Percentiles rank a stretch among this genome's conserved stretches.
Evolutionary conservation across 164 flowering plant genomes (phyloP).

Genomic region (Vitis rotundifolia): DNA sequence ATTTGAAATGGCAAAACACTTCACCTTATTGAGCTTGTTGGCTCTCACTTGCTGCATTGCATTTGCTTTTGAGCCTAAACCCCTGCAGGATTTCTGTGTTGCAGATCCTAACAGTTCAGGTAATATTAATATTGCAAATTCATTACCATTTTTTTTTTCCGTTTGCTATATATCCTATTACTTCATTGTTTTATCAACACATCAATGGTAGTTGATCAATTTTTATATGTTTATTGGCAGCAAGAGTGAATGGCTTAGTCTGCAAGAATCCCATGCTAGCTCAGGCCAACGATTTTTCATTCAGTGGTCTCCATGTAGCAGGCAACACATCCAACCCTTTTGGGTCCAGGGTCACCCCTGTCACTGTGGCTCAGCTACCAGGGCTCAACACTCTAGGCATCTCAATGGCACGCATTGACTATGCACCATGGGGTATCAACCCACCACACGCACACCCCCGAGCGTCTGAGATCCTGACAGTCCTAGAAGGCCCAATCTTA

Average conservation of each 20-base stretch:
- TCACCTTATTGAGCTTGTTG: slow-evolving; percentile 4
- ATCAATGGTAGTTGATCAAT: no score
- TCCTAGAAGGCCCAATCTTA: not conserved
- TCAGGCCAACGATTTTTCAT: slow-evolving; percentile 12
- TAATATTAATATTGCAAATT: not conserved
- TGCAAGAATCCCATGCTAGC: slow-evolving; percentile 7
- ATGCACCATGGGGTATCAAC: slow-evolving; percentile 13
- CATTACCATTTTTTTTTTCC: not conserved
- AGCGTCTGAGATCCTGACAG: slow-evolving; percentile 15
- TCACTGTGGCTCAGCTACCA: slow-evolving; percentile 8
- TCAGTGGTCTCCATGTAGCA: slow-evolving; percentile 6
- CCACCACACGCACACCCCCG: slow-evolving; percentile 22
- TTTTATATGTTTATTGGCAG: not conserved
- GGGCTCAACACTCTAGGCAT: slow-evolving; percentile 21
- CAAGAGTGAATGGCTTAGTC: slow-evolving; percentile 12
- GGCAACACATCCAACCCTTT: slow-evolving; percentile 14
- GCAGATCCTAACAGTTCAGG: slow-evolving; percentile 7
- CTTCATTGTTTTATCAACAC: not conserved
- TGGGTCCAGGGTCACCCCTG: slow-evolving; percentile 13
- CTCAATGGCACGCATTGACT: slow-evolving; percentile 16
- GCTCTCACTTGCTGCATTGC: slow-evolving; percentile 5
- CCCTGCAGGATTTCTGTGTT: slow-evolving; percentile 14
- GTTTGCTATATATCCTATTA: no score
- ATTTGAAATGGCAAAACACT: slow-evolving; percentile 8
- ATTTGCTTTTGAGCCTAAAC: slow-evolving; percentile 8